Evolutionary conservation across 768 basidiomycete genomes (phyloP).

Genomic region (Boletellus emodensis): DNA sequence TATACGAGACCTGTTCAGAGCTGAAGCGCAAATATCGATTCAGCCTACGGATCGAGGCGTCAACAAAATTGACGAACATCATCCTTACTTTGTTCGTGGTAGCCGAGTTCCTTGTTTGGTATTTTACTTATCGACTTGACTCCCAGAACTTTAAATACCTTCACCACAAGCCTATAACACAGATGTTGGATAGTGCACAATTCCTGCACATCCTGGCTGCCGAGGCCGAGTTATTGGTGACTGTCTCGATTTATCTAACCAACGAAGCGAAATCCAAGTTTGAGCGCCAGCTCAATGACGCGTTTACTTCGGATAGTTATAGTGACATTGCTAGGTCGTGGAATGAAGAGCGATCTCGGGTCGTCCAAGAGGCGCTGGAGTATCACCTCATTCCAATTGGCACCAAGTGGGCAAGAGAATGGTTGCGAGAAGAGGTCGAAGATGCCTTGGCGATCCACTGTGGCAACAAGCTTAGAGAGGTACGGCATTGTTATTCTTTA

Average conservation of each 20-base stretch:
- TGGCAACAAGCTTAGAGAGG: constrained; percentile 64
- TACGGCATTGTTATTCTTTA: constrained; percentile 34
- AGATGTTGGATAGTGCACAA: constrained; percentile 69
- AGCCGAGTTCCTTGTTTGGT: neutral
- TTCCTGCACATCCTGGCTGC: constrained; percentile 90
- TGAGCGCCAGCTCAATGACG: constrained; percentile 70
- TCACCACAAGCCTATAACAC: constrained; percentile 64
- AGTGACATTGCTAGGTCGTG: constrained; percentile 84
- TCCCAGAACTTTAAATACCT: constrained; percentile 93
- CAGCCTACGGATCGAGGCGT: constrained; percentile 85
- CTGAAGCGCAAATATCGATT: constrained; percentile 72
- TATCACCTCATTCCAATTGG: constrained; percentile 81
- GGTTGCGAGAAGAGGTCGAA: constrained; percentile 85
- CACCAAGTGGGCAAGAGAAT: constrained; percentile 86
- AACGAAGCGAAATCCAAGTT: constrained; percentile 60
- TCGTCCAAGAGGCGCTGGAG: constrained; percentile 75
- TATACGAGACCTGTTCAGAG: constrained; percentile 71
- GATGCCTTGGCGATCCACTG: constrained; percentile 72
- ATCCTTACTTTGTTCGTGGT: constrained; percentile 62
- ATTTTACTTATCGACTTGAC: constrained; percentile 3
- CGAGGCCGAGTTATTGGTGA: constrained; percentile 85
- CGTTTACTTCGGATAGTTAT: constrained; percentile 81
- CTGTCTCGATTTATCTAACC: constrained; percentile 64
- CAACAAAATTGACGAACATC: constrained; percentile 69
- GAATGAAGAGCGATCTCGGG: constrained; percentile 80